These are phyloP conservation scores for Thamnidium elegans DNA, from an alignment of 192 early-diverging fungal species.

Conservation along the genomic window DNA sequence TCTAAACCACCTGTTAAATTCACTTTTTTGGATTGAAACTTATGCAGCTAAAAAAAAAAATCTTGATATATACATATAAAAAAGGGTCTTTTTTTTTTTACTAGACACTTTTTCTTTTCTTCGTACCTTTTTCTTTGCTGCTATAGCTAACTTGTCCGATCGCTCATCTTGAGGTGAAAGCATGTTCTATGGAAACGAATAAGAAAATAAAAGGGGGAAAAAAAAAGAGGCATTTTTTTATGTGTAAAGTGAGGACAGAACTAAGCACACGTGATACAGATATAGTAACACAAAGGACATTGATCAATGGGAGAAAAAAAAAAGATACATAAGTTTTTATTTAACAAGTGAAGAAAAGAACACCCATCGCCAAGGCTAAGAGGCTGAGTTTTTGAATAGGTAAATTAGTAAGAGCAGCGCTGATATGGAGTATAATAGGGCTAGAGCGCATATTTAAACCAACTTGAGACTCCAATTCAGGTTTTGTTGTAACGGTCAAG, in stretches of 20 bases:
- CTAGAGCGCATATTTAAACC: not conserved
- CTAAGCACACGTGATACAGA: not conserved
- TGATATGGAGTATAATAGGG: slow-evolving; percentile 12
- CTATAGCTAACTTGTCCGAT: slow-evolving; percentile 7
- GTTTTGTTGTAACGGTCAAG: slow-evolving; percentile 5
- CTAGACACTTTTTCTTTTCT: not conserved
- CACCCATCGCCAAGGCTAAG: not conserved
- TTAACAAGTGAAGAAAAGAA: not conserved
- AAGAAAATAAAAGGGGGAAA: not conserved
- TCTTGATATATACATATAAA: not conserved
- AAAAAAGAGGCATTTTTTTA: not conserved
- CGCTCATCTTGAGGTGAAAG: slow-evolving; percentile 5
- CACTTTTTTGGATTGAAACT: slow-evolving; percentile 20
- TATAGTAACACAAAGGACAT: not conserved
- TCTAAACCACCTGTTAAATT: slow-evolving; percentile 8
- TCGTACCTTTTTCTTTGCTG: slow-evolving; percentile 13
- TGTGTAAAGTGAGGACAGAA: not conserved
- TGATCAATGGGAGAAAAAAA: not conserved
- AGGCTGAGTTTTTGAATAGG: not conserved
- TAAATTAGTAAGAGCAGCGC: not conserved
- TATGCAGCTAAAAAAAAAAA: slow-evolving; percentile 11
- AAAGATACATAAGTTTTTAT: not conserved
- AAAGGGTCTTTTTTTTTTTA: not conserved
- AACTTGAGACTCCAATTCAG: not conserved
- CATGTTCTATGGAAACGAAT: not conserved